phyloP scores from a whole-genome alignment of 2,329 filamentous ascomycete genomes.

The Rasamsonia emersonii region DNA sequence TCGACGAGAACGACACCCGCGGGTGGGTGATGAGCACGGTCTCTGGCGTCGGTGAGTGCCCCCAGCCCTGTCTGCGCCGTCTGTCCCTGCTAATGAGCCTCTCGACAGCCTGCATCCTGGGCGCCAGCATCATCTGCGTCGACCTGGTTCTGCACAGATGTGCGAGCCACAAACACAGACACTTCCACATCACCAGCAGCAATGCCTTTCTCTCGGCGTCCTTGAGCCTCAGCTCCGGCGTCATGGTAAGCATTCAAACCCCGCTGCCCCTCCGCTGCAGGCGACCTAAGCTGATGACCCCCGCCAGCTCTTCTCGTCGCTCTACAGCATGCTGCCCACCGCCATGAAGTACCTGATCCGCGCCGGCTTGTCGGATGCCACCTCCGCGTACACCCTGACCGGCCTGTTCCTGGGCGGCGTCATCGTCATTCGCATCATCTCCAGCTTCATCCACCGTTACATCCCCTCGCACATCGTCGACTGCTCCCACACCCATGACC shows the following conservation, averaged over 20 bases:
- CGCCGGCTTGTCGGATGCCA: slow-evolving; percentile 57
- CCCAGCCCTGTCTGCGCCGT: slow-evolving; percentile 2
- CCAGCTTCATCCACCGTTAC: slow-evolving; percentile 36
- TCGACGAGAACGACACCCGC: slow-evolving; percentile 68
- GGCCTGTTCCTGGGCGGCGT: slow-evolving; percentile 41
- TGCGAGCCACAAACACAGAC: slow-evolving; percentile 60
- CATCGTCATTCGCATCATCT: slow-evolving; percentile 37
- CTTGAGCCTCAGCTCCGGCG: slow-evolving; percentile 85
- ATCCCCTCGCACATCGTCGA: slow-evolving; percentile 44
- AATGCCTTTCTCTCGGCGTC: slow-evolving; percentile 81
- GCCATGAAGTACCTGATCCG: slow-evolving; percentile 67
- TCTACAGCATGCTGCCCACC: slow-evolving; percentile 89
- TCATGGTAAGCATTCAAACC: slow-evolving; percentile 60
- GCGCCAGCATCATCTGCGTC: slow-evolving; percentile 77
- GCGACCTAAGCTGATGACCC: neutral
- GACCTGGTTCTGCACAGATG: slow-evolving; percentile 68
- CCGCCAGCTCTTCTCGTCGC: slow-evolving; percentile 71
- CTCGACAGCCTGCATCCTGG: slow-evolving; percentile 49
- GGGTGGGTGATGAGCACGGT: slow-evolving; percentile 86
- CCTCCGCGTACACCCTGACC: slow-evolving; percentile 48
- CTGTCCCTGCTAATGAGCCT: slow-evolving; percentile 7
- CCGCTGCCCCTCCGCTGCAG: neutral
- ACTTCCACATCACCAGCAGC: slow-evolving; percentile 84
- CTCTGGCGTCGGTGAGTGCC: slow-evolving; percentile 61
- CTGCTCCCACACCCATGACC: slow-evolving; percentile 39